These are phyloP conservation scores for Aspergillus taichungensis DNA, from an alignment of 495 filamentous ascomycete genomes.

Conservation along the genomic window DNA sequence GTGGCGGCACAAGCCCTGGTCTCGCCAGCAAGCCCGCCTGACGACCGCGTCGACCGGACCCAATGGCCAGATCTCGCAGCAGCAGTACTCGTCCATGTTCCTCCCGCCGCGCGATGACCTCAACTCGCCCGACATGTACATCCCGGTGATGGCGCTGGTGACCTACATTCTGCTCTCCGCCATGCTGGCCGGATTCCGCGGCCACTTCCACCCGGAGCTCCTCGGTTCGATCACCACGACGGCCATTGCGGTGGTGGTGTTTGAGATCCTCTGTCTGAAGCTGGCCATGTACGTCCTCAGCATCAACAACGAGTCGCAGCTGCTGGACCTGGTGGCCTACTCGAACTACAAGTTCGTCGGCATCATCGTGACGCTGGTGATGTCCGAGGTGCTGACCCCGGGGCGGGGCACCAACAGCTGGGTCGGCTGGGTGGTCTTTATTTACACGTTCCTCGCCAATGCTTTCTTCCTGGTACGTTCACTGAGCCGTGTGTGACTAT, in stretches of 20 bases:
- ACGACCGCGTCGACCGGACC: slow-evolving; percentile 46
- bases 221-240: slow-evolving; percentile 81
- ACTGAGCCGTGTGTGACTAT: neutral
- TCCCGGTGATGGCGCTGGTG: slow-evolving; percentile 77
- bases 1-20: slow-evolving; percentile 96
- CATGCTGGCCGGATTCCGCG: slow-evolving; percentile 81
- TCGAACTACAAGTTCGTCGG: slow-evolving; percentile 98
- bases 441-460: slow-evolving; percentile 86
- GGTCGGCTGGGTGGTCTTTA: slow-evolving; percentile 81
- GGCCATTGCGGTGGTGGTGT: slow-evolving; percentile 67
- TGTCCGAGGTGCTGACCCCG: slow-evolving; percentile 67
- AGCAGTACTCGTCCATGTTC: slow-evolving; percentile 69
- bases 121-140: slow-evolving; percentile 99
- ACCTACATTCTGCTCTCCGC: slow-evolving; percentile 94
- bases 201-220: slow-evolving; percentile 87
- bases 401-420: slow-evolving; percentile 74
- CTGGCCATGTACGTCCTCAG: slow-evolving; percentile 84
- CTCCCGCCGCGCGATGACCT: slow-evolving; percentile 93
- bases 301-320: slow-evolving; percentile 80
- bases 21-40: slow-evolving; percentile 55
- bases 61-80: slow-evolving; percentile 47
- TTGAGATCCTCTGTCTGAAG: slow-evolving; percentile 86
- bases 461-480: slow-evolving; percentile 83
- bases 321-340: slow-evolving; percentile 90
- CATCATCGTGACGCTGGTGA: slow-evolving; percentile 74